Evolutionary conservation across 2,329 filamentous ascomycete species (phyloP), one percentile per base, ranked within the genome.

Genomic region (Penicillium hordei): DNA sequence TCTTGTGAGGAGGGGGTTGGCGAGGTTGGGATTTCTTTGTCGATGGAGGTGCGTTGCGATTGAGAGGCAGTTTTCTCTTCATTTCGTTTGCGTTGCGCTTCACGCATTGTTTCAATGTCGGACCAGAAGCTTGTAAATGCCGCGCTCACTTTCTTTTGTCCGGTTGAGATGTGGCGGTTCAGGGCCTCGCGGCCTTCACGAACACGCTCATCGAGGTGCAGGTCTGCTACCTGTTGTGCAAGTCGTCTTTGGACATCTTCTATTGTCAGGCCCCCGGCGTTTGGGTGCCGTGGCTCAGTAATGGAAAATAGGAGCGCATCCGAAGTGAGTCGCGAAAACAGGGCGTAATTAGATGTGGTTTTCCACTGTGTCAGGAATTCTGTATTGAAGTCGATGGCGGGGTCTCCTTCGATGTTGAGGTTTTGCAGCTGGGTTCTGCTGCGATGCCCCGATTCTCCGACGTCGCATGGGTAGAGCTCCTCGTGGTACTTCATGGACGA

Each of bases 231-330:
- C 76, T 97, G 94, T 73, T 95, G 90, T 36, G 91, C 87, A 34
- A 99, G 83, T 25, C 94, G 85, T 50, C 94, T 85, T 72, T 97
- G 93, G 13, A 99, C 89, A 72, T 99, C 94, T 65, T 97, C 94
- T 61, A 99, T 92, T 1, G 89, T 93, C 21, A 99, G 82, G 0
- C 92, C 93, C 27, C 94, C 94, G 1, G 93, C 93, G 72, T 91
- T 97, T 4, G 94, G 94, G 74, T 99, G 94, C 60, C 88, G 88
- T 1, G 94, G 94, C 70, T 96, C 92, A 15, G 95, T 89, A 62
- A 99, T 91, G 65, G 96, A 93, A 70, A 97, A 99, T 17, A 99
- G 83, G 68, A 96, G 89, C 17, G 88, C 87, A 70, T 97, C 93
- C 2, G 74, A 75, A 1, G 89, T 91, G 66, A 90, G 80, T 15